Base-by-base conservation (phyloP, 441 rosid species). In the Adansonia rubrostipa region DNA sequence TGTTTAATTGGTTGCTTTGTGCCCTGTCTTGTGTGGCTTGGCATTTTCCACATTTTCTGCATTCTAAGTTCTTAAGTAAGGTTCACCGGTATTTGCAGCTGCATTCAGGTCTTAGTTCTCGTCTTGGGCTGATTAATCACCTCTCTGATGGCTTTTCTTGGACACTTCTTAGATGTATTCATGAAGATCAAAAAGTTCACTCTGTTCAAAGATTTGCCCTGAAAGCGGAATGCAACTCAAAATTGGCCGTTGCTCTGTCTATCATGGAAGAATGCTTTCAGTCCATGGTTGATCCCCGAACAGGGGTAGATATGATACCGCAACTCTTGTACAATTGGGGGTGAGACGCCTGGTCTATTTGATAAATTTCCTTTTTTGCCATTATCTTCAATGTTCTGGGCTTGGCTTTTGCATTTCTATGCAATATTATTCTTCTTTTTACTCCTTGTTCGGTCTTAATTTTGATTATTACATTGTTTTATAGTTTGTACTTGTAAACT, bases 241-340 rank as follows among this genome's bases (percentile, higher is more conserved):
- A 94, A 77, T 84, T 96, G 83, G 98, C 93, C 58, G 97, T 96
- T 80, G 93, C 96, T 80, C 92, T 96, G 81, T 88, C 97, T 58
- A 88, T 96, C 61, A 88, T 96, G 97, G 99, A 96, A 86, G 99
- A 94, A 83, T 90, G 97, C 83, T 96, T 96, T 90, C 91, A 85
- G 83, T 86, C 99, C 51, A 96, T 96, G 99, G 86, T 96, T 76
- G 99, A 96, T 88, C 86, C 96, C 73, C 92, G 97, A 84, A 96
- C 99, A 11, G 99, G 99, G 84, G 86, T 96, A 80, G 89, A 93
- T 85, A 94, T 96, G 99, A 87, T 96, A 87, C 97, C 98, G 73
- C 98, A 94, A 77, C 90, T 88, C 86, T 77, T 96, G 60, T 96
- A 93, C 85, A 94, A 91, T 84, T 91, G 98, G 98, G 91, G 97